Conservation (phyloP, 306 rosid genomes). For the Medicago arabica region DNA sequence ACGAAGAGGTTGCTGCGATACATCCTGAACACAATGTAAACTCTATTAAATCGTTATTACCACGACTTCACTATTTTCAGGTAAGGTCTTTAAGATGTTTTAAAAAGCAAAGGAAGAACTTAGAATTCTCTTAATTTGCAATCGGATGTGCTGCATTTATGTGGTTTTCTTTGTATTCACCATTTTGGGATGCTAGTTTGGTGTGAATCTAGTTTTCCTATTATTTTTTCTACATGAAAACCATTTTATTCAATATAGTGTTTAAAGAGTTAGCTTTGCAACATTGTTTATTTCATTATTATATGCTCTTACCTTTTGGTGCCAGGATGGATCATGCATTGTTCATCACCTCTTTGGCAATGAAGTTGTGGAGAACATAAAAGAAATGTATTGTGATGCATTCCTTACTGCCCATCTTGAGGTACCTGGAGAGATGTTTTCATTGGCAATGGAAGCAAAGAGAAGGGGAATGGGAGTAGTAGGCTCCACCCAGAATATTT, state of each 20-base stretch:
- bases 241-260: neutral
- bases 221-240: neutral
- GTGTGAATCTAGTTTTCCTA: neutral
- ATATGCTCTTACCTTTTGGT: conserved; percentile 36
- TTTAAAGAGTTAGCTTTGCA: neutral
- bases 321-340: conserved; percentile 91
- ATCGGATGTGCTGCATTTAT: conserved; percentile 13
- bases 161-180: neutral
- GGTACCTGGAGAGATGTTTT: conserved; percentile 99
- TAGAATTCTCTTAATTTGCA: conserved; percentile 26
- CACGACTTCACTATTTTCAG: conserved; percentile 79
- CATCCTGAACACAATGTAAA: conserved; percentile 77
- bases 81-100: conserved; percentile 44
- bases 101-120: neutral
- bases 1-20: conserved; percentile 79
- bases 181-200: conserved; percentile 19
- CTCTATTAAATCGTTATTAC: conserved; percentile 72
- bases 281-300: conserved; percentile 41
- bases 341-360: conserved; percentile 93
- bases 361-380: conserved; percentile 92
- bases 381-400: conserved; percentile 92
- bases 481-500: conserved; percentile 90
- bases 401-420: conserved; percentile 97
- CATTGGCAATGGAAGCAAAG: conserved; percentile 97
- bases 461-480: conserved; percentile 98